phyloP scores from a whole-genome alignment of 352 stramenopile genomes.

The Phytophthora podocarpi region DNA sequence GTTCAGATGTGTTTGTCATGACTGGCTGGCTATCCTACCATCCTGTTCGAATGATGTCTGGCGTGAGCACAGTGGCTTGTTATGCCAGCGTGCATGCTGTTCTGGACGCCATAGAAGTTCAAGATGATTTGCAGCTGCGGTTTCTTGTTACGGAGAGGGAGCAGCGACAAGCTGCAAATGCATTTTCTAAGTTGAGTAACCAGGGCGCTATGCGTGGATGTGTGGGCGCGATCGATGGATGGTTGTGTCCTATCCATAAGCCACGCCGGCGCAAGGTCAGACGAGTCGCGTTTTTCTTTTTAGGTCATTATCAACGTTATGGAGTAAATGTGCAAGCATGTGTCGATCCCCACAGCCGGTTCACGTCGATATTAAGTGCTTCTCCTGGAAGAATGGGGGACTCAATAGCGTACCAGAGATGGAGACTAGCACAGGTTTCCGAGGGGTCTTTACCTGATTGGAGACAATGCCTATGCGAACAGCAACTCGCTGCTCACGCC shows the following conservation, averaged over 20 bases:
- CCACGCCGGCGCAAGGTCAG: not conserved
- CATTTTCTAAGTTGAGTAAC: not conserved
- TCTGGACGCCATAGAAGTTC: constrained; percentile 5
- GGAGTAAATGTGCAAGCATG: constrained; percentile 15
- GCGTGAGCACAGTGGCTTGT: constrained; percentile 6
- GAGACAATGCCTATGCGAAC: constrained; percentile 1
- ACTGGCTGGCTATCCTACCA: constrained; percentile 4
- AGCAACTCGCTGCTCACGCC: constrained; percentile 4
- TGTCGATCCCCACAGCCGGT: not conserved
- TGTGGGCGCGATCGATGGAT: constrained; percentile 21
- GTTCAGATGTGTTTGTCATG: constrained; percentile 3
- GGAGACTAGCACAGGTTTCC: not conserved
- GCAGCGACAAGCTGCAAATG: not conserved
- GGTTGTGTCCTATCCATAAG: constrained; percentile 11
- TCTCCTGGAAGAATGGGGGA: constrained; percentile 13
- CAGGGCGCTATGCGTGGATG: not conserved
- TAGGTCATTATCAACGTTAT: constrained; percentile 19
- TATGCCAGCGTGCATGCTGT: constrained; percentile 10
- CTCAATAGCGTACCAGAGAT: not conserved
- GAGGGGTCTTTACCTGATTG: not conserved
- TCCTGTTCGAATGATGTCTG: not conserved
- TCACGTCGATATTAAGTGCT: not conserved
- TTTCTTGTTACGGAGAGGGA: too few relatives aligned
- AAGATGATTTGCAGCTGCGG: not conserved
- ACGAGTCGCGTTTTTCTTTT: constrained; percentile 8